phyloP scores from a whole-genome alignment of 1,139 yeast species.

The Pichia sp. region DNA sequence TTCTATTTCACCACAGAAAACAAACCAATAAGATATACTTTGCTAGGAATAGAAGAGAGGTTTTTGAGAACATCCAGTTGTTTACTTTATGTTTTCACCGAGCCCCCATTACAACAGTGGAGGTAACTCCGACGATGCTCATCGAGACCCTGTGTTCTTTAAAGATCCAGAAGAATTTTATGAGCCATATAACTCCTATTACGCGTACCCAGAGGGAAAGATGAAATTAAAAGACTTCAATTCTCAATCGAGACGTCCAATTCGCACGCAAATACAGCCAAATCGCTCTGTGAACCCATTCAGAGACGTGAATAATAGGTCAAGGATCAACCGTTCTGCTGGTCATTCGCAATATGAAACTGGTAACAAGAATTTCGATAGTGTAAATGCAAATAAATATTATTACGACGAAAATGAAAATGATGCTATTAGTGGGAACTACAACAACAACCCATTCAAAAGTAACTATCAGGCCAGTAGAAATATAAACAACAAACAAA shows the following conservation, averaged over 20 bases:
- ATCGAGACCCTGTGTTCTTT: constrained; percentile 17
- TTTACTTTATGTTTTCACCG: constrained; percentile 6
- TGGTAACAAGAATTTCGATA: neutral
- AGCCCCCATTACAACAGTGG: constrained; percentile 4
- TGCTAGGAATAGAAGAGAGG: neutral
- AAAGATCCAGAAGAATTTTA: constrained; percentile 22
- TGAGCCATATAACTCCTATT: neutral
- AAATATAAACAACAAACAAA: neutral
- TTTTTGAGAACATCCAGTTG: neutral
- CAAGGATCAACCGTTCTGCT: neutral
- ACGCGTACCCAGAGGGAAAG: neutral
- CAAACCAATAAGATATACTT: neutral
- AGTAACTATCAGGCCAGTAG: neutral
- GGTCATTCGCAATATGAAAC: neutral
- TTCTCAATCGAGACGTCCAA: neutral
- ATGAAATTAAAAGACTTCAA: neutral
- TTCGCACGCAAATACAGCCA: neutral
- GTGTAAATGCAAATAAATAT: neutral
- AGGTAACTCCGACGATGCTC: neutral
- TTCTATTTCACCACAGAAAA: neutral
- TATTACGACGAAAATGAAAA: neutral
- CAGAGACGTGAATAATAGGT: neutral
- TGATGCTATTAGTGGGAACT: neutral
- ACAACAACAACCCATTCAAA: neutral
- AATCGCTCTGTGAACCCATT: neutral